These are phyloP conservation scores for Pythium biforme DNA, from an alignment of 352 stramenopile genomes.

Conservation along the genomic window DNA sequence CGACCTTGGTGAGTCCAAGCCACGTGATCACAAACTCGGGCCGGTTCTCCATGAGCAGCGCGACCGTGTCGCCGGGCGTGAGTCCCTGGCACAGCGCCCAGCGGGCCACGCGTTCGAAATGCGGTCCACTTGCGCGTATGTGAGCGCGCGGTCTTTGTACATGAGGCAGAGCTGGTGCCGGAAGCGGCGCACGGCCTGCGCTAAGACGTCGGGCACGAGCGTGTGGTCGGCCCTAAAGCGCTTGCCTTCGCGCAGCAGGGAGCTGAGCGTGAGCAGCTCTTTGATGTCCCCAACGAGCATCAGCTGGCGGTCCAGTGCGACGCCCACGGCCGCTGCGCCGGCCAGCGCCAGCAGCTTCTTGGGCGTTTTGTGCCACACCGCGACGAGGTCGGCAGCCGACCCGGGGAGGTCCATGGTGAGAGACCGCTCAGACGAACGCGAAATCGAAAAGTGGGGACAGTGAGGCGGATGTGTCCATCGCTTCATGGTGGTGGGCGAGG, in stretches of 20 bases:
- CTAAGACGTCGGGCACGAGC: slow-evolving; percentile 60
- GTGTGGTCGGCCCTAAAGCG: slow-evolving; percentile 32
- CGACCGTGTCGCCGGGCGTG: slow-evolving; percentile 55
- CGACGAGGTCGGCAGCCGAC: background rate
- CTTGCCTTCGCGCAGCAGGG: slow-evolving; percentile 38
- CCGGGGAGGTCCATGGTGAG: slow-evolving; percentile 6
- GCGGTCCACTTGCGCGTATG: slow-evolving; percentile 61
- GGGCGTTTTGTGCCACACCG: slow-evolving; percentile 19
- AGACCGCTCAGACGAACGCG: too few species aligned
- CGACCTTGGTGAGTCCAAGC: slow-evolving; percentile 79
- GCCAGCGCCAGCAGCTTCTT: slow-evolving; percentile 38
- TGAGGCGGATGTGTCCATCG: too few species aligned
- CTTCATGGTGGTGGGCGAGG: too few species aligned
- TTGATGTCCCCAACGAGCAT: slow-evolving; percentile 51
- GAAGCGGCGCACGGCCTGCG: slow-evolving; percentile 47
- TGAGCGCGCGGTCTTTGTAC: slow-evolving; percentile 45
- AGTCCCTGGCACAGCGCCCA: slow-evolving; percentile 57
- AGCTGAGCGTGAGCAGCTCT: slow-evolving; percentile 31
- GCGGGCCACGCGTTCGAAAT: slow-evolving; percentile 75
- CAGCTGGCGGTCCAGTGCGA: slow-evolving; percentile 42
- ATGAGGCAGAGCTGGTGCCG: slow-evolving; percentile 60
- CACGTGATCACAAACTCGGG: slow-evolving; percentile 78
- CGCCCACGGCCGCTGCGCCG: slow-evolving; percentile 37
- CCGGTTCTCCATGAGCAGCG: slow-evolving; percentile 82
- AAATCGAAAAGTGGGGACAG: too few species aligned